Evolutionary conservation across 495 filamentous ascomycete genomes (phyloP).

Genomic region (Penicillium bovifimosum): DNA sequence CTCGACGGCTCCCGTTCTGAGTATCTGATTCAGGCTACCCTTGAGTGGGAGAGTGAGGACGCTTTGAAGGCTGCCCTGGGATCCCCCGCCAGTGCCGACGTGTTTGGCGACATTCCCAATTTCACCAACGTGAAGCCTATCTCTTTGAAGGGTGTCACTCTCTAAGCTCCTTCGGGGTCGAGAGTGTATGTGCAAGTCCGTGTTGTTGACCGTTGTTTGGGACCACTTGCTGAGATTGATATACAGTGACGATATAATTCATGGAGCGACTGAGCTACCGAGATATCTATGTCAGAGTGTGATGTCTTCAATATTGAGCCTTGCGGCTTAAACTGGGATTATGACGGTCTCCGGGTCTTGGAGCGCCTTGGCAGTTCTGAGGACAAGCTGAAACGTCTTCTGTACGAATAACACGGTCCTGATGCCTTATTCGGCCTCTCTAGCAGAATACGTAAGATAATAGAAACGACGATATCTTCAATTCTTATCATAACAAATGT

Average conservation of each 20-base stretch:
- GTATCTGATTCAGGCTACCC: slow-evolving; percentile 17
- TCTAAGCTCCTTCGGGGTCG: neutral
- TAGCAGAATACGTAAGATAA: neutral
- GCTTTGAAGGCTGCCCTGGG: slow-evolving; percentile 8
- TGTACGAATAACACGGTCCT: neutral
- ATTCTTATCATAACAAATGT: neutral
- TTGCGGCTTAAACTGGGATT: neutral
- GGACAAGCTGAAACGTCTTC: neutral
- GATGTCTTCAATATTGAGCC: neutral
- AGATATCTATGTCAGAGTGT: neutral
- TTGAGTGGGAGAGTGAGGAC: slow-evolving; percentile 23
- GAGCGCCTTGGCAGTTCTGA: neutral
- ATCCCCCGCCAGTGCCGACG: slow-evolving; percentile 1
- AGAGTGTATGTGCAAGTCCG: neutral
- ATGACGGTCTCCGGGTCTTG: neutral
- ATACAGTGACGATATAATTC: neutral
- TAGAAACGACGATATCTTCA: neutral
- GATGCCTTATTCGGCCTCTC: neutral
- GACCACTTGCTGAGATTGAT: neutral
- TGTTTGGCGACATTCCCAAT: slow-evolving; percentile 27
- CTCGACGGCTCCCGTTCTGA: slow-evolving; percentile 15
- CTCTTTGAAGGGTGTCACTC: slow-evolving; percentile 13
- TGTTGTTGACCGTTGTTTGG: neutral
- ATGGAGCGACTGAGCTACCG: neutral
- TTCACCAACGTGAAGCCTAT: slow-evolving; percentile 26